These are phyloP conservation scores for Aaosphaeria pasadenensis DNA, from an alignment of 2,329 filamentous ascomycete species.

Conservation along the genomic window DNA sequence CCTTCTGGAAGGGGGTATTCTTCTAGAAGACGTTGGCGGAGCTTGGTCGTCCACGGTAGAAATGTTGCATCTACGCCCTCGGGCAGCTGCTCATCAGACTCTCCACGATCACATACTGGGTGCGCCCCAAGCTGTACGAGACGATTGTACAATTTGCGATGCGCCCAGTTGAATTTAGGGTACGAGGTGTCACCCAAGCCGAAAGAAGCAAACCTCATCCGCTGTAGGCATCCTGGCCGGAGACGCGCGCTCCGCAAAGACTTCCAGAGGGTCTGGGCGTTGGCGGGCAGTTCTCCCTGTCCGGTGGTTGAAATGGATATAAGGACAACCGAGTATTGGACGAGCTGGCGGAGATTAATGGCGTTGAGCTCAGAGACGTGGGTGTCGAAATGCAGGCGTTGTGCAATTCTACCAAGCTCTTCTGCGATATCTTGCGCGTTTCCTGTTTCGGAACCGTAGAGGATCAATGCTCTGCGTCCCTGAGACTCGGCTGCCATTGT, in stretches of 20 bases:
- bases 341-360: slow-evolving; percentile 60
- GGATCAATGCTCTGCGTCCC: slow-evolving; percentile 59
- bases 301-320: slow-evolving; percentile 90
- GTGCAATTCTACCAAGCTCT: slow-evolving; percentile 71
- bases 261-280: slow-evolving; percentile 81
- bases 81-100: slow-evolving; percentile 90
- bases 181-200: slow-evolving; percentile 95
- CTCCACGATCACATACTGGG: slow-evolving; percentile 73
- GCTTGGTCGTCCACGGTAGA: slow-evolving; percentile 68
- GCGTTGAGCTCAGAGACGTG: slow-evolving; percentile 74
- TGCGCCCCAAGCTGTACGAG: slow-evolving; percentile 78
- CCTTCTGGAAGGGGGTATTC: slow-evolving; percentile 67
- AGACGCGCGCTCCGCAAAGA: slow-evolving; percentile 77
- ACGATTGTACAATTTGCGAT: slow-evolving; percentile 81
- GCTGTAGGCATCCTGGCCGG: slow-evolving; percentile 64
- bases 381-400: slow-evolving; percentile 76
- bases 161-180: slow-evolving; percentile 90
- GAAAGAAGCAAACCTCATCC: slow-evolving; percentile 77
- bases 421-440: slow-evolving; percentile 89
- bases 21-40: slow-evolving; percentile 65
- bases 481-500: slow-evolving; percentile 19
- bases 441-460: slow-evolving; percentile 94
- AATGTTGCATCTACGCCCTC: slow-evolving; percentile 86
- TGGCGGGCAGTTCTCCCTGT: slow-evolving; percentile 87
- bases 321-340: slow-evolving; percentile 58